Percentiles rank a stretch among this genome's conserved stretches.
Evolutionary conservation across 306 rosid species (phyloP).

Genomic region (Fagus sylvatica): DNA sequence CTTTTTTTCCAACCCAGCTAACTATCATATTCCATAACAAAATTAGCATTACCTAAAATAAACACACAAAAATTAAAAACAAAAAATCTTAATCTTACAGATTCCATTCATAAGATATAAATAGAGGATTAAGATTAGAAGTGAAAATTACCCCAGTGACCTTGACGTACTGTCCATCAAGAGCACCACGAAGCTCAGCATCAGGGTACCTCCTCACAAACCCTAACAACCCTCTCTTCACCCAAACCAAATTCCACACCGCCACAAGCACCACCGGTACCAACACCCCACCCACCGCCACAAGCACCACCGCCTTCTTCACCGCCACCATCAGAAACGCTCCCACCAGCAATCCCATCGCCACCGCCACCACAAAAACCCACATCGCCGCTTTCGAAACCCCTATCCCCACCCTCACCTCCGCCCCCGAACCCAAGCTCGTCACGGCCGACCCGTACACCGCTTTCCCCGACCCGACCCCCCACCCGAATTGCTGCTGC

Average conservation of each 20-base stretch:
- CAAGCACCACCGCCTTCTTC: conserved; percentile 70
- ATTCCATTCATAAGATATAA: not conserved
- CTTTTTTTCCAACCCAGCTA: not conserved
- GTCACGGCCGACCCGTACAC: conserved; percentile 86
- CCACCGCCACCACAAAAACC: conserved; percentile 71
- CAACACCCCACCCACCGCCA: conserved; percentile 54
- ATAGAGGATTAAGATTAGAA: not conserved
- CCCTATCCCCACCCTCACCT: conserved; percentile 62
- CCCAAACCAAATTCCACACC: conserved; percentile 71
- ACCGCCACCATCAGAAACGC: conserved; percentile 90
- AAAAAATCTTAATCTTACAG: too few relatives aligned
- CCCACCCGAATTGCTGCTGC: conserved; percentile 1
- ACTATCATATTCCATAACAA: not conserved
- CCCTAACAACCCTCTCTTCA: conserved; percentile 68
- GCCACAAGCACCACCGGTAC: conserved; percentile 51
- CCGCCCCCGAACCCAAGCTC: conserved; percentile 48
- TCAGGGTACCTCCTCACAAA: conserved; percentile 80
- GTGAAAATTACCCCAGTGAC: conserved; percentile 87
- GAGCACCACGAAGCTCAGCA: conserved; percentile 92
- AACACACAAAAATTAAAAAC: too few relatives aligned
- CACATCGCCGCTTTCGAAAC: conserved; percentile 80
- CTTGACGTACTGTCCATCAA: conserved; percentile 95
- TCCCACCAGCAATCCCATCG: conserved; percentile 80
- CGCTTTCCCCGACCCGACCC: conserved; percentile 41
- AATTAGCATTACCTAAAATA: too few relatives aligned